Conservation (phyloP, 2,329 filamentous ascomycete genomes). For the Fusarium mangiferae region DNA sequence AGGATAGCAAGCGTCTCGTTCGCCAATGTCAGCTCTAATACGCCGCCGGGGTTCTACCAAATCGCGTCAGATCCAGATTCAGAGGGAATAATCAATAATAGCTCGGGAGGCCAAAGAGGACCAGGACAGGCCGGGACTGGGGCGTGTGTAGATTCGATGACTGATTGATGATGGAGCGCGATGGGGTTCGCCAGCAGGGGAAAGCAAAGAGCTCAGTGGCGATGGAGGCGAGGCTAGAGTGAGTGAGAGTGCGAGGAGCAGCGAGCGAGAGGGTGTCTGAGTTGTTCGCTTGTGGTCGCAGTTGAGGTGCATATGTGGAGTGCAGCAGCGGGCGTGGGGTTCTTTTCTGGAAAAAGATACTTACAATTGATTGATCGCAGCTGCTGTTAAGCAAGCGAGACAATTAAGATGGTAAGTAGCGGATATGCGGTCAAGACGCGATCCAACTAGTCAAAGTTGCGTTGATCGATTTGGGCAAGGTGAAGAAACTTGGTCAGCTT, state of each 20-base stretch:
- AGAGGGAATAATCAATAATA: conserved; percentile 10
- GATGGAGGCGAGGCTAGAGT: conserved; percentile 19
- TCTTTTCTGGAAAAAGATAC: conserved; percentile 44
- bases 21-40: conserved; percentile 38
- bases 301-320: conserved; percentile 46
- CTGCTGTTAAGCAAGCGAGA: conserved; percentile 16
- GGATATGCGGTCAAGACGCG: conserved; percentile 26
- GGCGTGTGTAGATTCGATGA: conserved; percentile 25
- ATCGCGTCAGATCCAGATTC: conserved; percentile 42
- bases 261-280: conserved; percentile 46
- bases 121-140: conserved; percentile 12
- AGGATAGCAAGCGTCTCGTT: conserved; percentile 42
- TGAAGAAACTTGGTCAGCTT: conserved; percentile 12
- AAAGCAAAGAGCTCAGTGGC: conserved; percentile 14
- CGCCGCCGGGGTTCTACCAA: conserved; percentile 34
- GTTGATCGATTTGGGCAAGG: neutral
- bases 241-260: conserved; percentile 20
- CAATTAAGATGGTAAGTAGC: conserved; percentile 19
- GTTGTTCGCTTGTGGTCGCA: conserved; percentile 46
- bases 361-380: conserved; percentile 16
- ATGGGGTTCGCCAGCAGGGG: conserved; percentile 30
- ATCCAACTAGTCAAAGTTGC: conserved; percentile 2
- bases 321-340: conserved; percentile 50
- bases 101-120: conserved; percentile 12
- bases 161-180: conserved; percentile 18